Conservation (phyloP, 2,329 filamentous ascomycete genomes). For the Verticillium klebahnii region DNA sequence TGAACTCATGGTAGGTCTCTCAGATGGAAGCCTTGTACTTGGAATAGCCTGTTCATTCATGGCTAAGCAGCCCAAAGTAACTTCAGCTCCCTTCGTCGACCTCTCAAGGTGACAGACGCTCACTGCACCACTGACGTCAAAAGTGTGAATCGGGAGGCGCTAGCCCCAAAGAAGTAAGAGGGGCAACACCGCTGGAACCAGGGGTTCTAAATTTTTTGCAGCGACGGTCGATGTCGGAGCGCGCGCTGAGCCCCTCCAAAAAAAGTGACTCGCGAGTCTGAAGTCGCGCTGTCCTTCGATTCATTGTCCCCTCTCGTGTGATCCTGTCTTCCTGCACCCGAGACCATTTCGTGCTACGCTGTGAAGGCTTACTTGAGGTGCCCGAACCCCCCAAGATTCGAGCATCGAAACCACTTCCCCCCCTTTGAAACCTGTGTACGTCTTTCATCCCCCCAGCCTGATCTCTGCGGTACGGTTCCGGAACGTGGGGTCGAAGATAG, state of each 20-base stretch:
- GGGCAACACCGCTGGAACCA: neutral
- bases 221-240: slow-evolving; percentile 1
- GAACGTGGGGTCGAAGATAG: slow-evolving; percentile 1
- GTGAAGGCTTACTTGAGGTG: neutral
- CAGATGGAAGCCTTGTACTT: too few relatives aligned
- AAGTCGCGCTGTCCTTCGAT: neutral
- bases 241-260: slow-evolving; percentile 2
- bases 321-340: neutral
- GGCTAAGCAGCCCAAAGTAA: too few relatives aligned
- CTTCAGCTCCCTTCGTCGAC: neutral
- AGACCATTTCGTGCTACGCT: neutral
- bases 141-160: neutral
- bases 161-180: slow-evolving; percentile 2
- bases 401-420: neutral
- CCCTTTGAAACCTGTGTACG: neutral
- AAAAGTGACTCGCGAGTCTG: neutral
- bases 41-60: too few relatives aligned
- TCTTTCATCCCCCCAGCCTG: neutral
- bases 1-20: neutral
- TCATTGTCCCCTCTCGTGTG: neutral
- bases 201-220: slow-evolving; percentile 1
- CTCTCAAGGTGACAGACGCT: neutral
- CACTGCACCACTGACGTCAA: slow-evolving; percentile 1
- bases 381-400: neutral
- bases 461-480: neutral